Base-by-base conservation (phyloP, 306 rosid genomes). In the Castanea sativa region DNA sequence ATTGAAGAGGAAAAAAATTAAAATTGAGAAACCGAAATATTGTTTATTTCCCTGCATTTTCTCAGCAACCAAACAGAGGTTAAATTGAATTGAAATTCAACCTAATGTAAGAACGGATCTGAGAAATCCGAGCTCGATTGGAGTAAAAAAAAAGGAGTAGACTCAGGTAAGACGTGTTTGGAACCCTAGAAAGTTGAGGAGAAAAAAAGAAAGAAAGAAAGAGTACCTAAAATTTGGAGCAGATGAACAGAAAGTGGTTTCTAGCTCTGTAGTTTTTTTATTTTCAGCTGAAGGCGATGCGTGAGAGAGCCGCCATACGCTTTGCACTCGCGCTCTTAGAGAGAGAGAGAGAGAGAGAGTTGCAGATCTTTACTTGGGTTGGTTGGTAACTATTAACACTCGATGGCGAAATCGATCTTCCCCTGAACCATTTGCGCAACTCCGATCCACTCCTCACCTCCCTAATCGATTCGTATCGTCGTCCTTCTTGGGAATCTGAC, bases 391-490 rank as follows among this genome's bases (percentile, higher is more conserved):
- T 38, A 38, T 80, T 90, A 43, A 73, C 88, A 1, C 35, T 69
- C 12, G 19, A 73, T 35, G 79, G 64, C 55, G 92, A 88, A 86
- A 81, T 93, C 41, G 56, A 77, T 4, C 45, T 85, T 19, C 92
- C 98, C 4, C 84, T 93, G n/a, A 56, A 53, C 27, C 92, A 93
- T 68, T 77, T 93, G 7, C 94, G 93, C 58, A 61, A 45, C 38
- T 74, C 89, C 65, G 98, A 93, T 55, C 85, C 88, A 9, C 76
- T 83, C 69, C 58, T 93, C 5, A 64, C 76, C 7, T 11, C 71
- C 18, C 80, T 88, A 19, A 85, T 93, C 69, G 91, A 87, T 74
- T 76, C 93, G 14, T 71, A 80, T 80, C 80, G 19, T 16, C 78
- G 86, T 5, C 94, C 90, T 1, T 23, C 74, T 10, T 85, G 85